Base-by-base conservation (phyloP, 2,329 filamentous ascomycete genomes). In the Madurella fahalii region DNA sequence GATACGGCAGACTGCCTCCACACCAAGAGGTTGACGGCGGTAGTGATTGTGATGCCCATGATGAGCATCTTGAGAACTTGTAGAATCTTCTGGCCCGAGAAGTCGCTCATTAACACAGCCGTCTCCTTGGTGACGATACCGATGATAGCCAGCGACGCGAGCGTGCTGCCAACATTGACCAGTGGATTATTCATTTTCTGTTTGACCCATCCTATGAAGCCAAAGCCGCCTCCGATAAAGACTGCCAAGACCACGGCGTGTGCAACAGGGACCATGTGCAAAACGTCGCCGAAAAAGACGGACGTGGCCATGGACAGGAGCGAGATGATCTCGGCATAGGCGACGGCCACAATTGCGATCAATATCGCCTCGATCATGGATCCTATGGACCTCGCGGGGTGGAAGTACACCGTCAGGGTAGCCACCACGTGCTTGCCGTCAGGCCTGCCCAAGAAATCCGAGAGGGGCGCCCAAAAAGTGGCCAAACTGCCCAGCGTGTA, bases 391-490 rank as follows among this genome's bases (percentile, higher is more conserved):
- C 93, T 80, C 5, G 90, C 89, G 4, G 93, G 91, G 69, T 96
- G 91, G 65, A 96, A 97, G 67, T 96, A 97, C 11, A 96, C 92
- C 0, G 90, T 95, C 54, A 96, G 84, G 2, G 93, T 96, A 32
- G 91, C 91, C 49, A 96, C 90, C 66, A 96, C 86, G 71, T 96
- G 93, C 68, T 96, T 96, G 48, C 90, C 90, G 71, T 96, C 92
- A 66, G 91, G 87, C 59, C 86, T 79, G 11, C 93, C 93, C 15
- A 96, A 76, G 53, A 91, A 82, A 8, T 78, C 74, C 15, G 90
- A 85, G 53, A 96, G 77, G 2, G 81, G 79, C 2, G 86, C 82
- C 58, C 90, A 85, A 64, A 96, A 94, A 0, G 92, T 96, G 37
- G 86, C 90, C 70, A 95, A 76, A 62, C 89, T 95, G 16, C 89